Base-by-base conservation (phyloP, 169 alveolate genomes). In the Fabrea salina region DNA sequence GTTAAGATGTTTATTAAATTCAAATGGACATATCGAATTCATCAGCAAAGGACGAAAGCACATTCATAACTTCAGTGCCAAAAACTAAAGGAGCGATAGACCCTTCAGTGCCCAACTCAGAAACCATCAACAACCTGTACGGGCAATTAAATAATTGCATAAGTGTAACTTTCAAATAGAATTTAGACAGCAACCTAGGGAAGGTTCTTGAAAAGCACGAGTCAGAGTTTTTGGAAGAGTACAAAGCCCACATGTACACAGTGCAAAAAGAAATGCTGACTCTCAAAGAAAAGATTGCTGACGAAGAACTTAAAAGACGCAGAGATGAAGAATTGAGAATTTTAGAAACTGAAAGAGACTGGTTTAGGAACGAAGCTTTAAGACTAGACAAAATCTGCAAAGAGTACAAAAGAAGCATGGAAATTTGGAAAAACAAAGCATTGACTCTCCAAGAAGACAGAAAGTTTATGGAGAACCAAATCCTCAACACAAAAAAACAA, bases 301-400 rank as follows among this genome's bases (percentile, higher is more conserved):
- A 44, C 7, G 86, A 86, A 35, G 68, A 82, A 39, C 57, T 47
- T 8, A 78, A 82, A 40, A 79, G 83, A 11, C 82, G 75, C 54
- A 54, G 77, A 56, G 89, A 86, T 22, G 78, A 81, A 30, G 53
- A 84, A 47, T 25, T 86, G 32, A 56, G 58, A 13, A 49, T 44
- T 5, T 51, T 86, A 25, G 87, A 82, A 56, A 74, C 47, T 19
- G 89, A 86, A 53, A 61, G 92, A 32, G 89, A 86, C 53, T 82
- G 89, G 86, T 86, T 86, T 56, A 40, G 92, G 54, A 79, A 64
- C 16, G 89, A 86, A 51, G 92, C 92, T 0, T 27, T 86, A 5
- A 75, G 75, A 51, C 70, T 86, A n/a, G 89, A 86, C 40, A 83
- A 79, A 56, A 82, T 86, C 84, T 79, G 83, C 71, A 86, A 86